Conservation (phyloP, 768 basidiomycete species). For the Termitomyces eurrhizus region DNA sequence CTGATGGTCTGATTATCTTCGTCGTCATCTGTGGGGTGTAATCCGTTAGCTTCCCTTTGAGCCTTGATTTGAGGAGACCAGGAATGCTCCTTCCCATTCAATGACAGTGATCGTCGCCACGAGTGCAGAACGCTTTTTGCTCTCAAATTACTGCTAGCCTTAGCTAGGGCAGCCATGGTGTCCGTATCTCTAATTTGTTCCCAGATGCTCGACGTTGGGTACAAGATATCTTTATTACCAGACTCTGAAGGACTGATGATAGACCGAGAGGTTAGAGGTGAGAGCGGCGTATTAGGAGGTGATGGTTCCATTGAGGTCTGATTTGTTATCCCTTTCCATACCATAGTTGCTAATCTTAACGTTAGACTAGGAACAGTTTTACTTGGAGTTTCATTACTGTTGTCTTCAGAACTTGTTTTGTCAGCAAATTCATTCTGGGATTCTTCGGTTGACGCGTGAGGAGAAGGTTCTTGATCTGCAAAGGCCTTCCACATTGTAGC, state of each 20-base stretch:
- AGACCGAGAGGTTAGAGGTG: slow-evolving; percentile 22
- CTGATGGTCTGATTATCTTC: slow-evolving; percentile 31
- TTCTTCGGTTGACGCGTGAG: slow-evolving; percentile 26
- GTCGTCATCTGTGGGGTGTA: not conserved
- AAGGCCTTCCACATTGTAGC: slow-evolving; percentile 68
- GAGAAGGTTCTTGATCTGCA: slow-evolving; percentile 44
- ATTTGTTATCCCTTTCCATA: slow-evolving; percentile 78
- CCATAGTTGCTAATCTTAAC: slow-evolving; percentile 53
- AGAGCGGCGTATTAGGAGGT: slow-evolving; percentile 30
- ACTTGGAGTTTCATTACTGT: slow-evolving; percentile 39
- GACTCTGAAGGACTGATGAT: slow-evolving; percentile 13
- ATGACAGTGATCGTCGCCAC: slow-evolving; percentile 27
- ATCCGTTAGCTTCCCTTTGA: not conserved
- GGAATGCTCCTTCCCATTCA: slow-evolving; percentile 10
- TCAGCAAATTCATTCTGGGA: slow-evolving; percentile 23
- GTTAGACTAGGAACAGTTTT: slow-evolving; percentile 32
- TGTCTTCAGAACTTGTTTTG: slow-evolving; percentile 29
- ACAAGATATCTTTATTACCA: not conserved
- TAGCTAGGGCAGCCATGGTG: slow-evolving; percentile 63
- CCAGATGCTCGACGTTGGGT: slow-evolving; percentile 45
- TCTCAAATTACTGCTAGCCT: slow-evolving; percentile 73
- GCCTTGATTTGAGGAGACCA: slow-evolving; percentile 5
- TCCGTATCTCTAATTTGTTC: slow-evolving; percentile 74
- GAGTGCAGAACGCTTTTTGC: slow-evolving; percentile 53
- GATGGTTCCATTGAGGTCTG: slow-evolving; percentile 69